Evolutionary conservation across 177 flowering plant genomes (phyloP), one percentile per base, ranked within the genome.

Genomic region (Vitis hybrid): DNA sequence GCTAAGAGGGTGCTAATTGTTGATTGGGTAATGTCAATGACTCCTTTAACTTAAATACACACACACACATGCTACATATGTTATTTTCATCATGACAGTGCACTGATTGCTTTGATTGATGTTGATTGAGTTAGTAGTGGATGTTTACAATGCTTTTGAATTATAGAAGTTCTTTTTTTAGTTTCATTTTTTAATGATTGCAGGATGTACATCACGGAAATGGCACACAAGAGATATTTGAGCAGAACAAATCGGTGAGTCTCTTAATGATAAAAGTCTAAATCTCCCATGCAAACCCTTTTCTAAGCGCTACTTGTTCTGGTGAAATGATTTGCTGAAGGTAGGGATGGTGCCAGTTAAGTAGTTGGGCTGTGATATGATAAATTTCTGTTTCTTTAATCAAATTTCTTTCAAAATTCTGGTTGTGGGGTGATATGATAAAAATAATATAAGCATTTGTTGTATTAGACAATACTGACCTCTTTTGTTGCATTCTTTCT

Each of bases 181-280:
- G 23, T 26, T 50, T 62, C 2, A 32, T 52, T 13, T 56, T 30
- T 65, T 19, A 21, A 48, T 80, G 57, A 19, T 64, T 61, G 18
- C 81, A 93, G 99, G 99, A 95, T 86, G 99, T 95, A 51, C 99
- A 95, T 77, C 99, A 95, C 82, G 99, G 99, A 64, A 95, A 95
- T 83, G 99, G 99, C 23, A 95, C 99, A 18, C 99, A 95, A 81
- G 99, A 95, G 81, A 93, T 95, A 77, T 95, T 93, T 84, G 91
- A 93, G 30, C 80, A 72, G 52, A 86, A 80, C 81, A 88, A 83
- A 80, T 87, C 97, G 83, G 99, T 95, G 72, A 82, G 97, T 60
- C 52, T 10, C n/a, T 19, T 65, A n/a, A 21, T 32, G 51, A 26
- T 54, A 10, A 17, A 55, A 67, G 5, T 54, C 11, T 57, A 4